phyloP scores from a whole-genome alignment of 768 basidiomycete genomes.

The Mycena maculata region DNA sequence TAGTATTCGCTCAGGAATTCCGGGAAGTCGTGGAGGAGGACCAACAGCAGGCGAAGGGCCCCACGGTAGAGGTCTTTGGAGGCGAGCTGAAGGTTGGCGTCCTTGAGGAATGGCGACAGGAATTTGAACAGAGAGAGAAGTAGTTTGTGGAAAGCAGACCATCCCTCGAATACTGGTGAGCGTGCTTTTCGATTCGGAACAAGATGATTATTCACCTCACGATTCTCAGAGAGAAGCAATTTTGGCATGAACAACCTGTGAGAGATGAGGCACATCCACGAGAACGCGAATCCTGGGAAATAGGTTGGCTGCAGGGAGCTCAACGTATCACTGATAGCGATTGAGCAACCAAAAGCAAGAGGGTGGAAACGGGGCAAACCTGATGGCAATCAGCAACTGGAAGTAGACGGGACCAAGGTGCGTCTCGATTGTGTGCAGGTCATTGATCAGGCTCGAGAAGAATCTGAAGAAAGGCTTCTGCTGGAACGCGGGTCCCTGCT shows the following conservation, averaged over 20 bases:
- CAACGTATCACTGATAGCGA: constrained; percentile 80
- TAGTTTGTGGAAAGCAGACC: constrained; percentile 96
- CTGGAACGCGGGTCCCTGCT: constrained; percentile 90
- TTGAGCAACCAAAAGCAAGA: constrained; percentile 30
- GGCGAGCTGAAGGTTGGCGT: constrained; percentile 81
- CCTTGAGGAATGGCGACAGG: constrained; percentile 88
- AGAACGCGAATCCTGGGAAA: constrained; percentile 98
- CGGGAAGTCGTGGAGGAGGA: constrained; percentile 98
- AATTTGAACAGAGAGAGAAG: constrained; percentile 96
- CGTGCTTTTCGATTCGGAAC: constrained; percentile 15
- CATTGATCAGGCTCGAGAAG: constrained; percentile 95
- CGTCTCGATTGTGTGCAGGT: constrained; percentile 87
- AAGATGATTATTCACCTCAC: constrained; percentile 67
- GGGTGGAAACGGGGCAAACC: constrained; percentile 59
- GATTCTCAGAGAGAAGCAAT: constrained; percentile 85
- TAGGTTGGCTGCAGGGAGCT: constrained; percentile 96
- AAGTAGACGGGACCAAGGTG: constrained; percentile 92
- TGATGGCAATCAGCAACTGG: constrained; percentile 86
- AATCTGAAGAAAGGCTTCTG: constrained; percentile 99
- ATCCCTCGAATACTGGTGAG: constrained; percentile 65
- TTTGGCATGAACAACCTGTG: constrained; percentile 99
- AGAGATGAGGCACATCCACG: constrained; percentile 96
- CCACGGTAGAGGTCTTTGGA: constrained; percentile 92
- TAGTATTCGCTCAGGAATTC: constrained; percentile 98
- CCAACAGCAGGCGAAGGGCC: constrained; percentile 88